Evolutionary conservation across 2,329 filamentous ascomycete species (phyloP).

Genomic region (Xylariaceae sp.): DNA sequence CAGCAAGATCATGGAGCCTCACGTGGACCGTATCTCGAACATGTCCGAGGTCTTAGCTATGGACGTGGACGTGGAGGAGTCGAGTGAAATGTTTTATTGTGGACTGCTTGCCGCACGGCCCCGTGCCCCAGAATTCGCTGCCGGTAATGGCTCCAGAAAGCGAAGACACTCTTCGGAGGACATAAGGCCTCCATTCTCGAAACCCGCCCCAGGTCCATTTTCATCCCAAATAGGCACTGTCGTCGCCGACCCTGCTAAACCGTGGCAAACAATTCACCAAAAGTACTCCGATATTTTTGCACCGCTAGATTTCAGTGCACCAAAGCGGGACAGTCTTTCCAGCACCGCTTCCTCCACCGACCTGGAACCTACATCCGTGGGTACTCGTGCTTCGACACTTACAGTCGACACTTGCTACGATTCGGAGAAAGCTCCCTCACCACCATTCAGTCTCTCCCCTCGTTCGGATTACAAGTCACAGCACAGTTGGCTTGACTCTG

Average conservation of each 20-base stretch:
- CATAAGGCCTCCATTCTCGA: neutral
- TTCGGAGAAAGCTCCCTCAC: constrained; percentile 30
- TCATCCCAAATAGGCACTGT: constrained; percentile 15
- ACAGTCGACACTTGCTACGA: constrained; percentile 40
- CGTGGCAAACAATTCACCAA: constrained; percentile 24
- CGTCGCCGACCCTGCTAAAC: constrained; percentile 24
- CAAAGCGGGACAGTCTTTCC: constrained; percentile 27
- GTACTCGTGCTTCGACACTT: constrained; percentile 35
- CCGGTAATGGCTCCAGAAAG: constrained; percentile 25
- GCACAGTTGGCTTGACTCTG: constrained; percentile 32
- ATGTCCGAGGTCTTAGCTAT: constrained; percentile 52
- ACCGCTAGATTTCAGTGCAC: constrained; percentile 17
- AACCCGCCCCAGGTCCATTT: constrained; percentile 6
- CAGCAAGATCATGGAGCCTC: constrained; percentile 23
- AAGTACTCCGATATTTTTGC: constrained; percentile 26
- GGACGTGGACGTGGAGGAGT: constrained; percentile 43
- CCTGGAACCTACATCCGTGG: constrained; percentile 32
- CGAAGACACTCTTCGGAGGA: constrained; percentile 26
- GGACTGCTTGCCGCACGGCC: constrained; percentile 49
- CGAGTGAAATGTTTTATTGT: constrained; percentile 43
- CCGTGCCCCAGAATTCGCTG: constrained; percentile 34
- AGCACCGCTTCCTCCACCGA: constrained; percentile 36
- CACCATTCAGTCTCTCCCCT: constrained; percentile 20
- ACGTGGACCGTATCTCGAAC: constrained; percentile 38
- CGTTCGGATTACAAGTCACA: constrained; percentile 22